Base-by-base conservation (phyloP, 495 filamentous ascomycete species). In the Hypoxylon subgilvum region DNA sequence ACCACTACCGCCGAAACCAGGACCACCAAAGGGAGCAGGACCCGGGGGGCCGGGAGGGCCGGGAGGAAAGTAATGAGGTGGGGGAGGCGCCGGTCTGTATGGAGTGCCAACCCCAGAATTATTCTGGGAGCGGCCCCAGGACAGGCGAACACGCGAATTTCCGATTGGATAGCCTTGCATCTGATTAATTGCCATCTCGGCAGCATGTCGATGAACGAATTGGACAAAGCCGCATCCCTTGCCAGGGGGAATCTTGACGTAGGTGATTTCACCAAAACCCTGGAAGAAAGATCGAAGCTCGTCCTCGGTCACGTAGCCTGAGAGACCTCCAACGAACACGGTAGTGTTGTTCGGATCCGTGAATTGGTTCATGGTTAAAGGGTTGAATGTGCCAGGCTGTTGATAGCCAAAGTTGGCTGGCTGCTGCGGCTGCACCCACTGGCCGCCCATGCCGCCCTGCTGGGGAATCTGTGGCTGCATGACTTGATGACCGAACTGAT, bases 301-400 rank as follows among this genome's bases (percentile, higher is more conserved):
- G 71, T 99, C 94, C 79, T 99, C 94, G 51, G 94, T 99, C 42
- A 99, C 94, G 70, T 99, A 99, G 45, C 94, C 94, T 27, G 92
- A 97, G 2, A 99, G 85, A 38, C 94, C 94, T 64, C 94, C 94
- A 55, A 99, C 94, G 67, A 99, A 99, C 56, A 99, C 94, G 18
- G 94, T 99, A 39, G 94, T 99, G 80, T 99, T 99, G 83, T 99
- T 99, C n/a, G 94, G 94, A 66, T 99, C 94, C 25, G 94, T 99
- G 78, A 99, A 99, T 76, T 99, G 94, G 75, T 99, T 99, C 94
- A 99, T 99, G 55, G 86, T 83, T 57, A 79, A 69, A 0, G 77
- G 76, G 53, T 79, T 80, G 63, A 73, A 79, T 0, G 65, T 62
- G n/a, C 65, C 63, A 1, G 63, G 61, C 0, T 61, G 65, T 32